Evolutionary conservation across 2,329 filamentous ascomycete species (phyloP), one percentile per base, ranked within the genome.

Genomic region (Ascochyta viciae-villosae): DNA sequence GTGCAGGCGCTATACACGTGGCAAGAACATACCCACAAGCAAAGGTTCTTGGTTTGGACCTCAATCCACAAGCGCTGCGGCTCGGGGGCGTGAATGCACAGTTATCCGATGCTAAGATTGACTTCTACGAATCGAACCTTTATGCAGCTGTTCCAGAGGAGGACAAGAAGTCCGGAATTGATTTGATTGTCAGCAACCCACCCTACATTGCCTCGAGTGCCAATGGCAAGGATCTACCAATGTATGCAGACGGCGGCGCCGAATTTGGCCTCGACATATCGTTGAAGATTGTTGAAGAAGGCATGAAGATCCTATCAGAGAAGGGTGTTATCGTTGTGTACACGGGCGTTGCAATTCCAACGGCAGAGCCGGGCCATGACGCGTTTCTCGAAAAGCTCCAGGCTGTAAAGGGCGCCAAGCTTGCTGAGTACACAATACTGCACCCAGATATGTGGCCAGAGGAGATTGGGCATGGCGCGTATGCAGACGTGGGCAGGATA

Each of bases 361-460:
- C 50, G 4, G 44, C 51, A 15, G 24, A 64, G 9, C 64, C 65
- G 4, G 59, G 61, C 0, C 46, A 62, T 23, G 65, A 68, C 27
- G 51, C 60, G 6, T 65, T 68, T 26, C 27, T 66, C 24, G 59
- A 61, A 33, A 62, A 57, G 35, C 46, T 68, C 10, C 50, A 63
- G 33, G 41, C 42, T 8, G 50, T 66, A 7, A 33, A 66, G 29
- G 59, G 40, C 6, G 48, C 46, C 3, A 54, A 62, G 9, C 15
- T 66, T 13, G 49, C 48, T 1, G 62, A 66, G 41, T 68, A 68
- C 50, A 60, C 56, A 9, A 61, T 68, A 19, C 35, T 68, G 13
- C 64, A 68, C 19, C 65, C 65, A 0, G 65, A 68, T 16, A 66
- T 68, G 59, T 65, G 65, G 65, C 47, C 65, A n/a, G 65, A 68